Conservation (phyloP, 192 early-diverging fungal genomes). For the Dispira simplex region DNA sequence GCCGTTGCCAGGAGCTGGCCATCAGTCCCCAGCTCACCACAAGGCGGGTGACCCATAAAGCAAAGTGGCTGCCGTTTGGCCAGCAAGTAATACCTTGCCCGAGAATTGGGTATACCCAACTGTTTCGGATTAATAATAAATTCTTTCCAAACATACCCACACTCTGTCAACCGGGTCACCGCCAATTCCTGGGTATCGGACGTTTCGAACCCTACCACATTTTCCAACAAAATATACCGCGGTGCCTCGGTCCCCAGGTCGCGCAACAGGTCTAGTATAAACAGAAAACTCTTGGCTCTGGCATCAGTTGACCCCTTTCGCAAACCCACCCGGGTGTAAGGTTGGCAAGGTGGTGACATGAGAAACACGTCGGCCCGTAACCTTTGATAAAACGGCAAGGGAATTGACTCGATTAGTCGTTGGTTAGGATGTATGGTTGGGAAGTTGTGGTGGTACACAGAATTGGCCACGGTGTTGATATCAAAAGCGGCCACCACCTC, state of each 20-base stretch:
- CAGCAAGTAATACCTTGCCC: slow-evolving; percentile 60
- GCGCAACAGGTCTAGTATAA: slow-evolving; percentile 44
- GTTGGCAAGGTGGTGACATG: slow-evolving; percentile 76
- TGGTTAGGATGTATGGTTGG: slow-evolving; percentile 13
- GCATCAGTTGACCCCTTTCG: slow-evolving; percentile 53
- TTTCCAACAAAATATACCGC: slow-evolving; percentile 54
- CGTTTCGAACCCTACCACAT: slow-evolving; percentile 67
- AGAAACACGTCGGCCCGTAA: slow-evolving; percentile 55
- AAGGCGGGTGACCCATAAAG: slow-evolving; percentile 17
- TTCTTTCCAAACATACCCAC: slow-evolving; percentile 52
- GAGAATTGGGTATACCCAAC: slow-evolving; percentile 62
- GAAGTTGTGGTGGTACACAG: slow-evolving; percentile 53
- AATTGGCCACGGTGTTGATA: slow-evolving; percentile 84
- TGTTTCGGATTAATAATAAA: slow-evolving; percentile 59
- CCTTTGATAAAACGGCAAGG: slow-evolving; percentile 38
- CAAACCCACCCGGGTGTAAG: slow-evolving; percentile 56
- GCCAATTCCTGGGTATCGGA: slow-evolving; percentile 43
- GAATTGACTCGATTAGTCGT: slow-evolving; percentile 46
- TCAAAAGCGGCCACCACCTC: slow-evolving; percentile 81
- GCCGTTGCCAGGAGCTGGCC: slow-evolving; percentile 31
- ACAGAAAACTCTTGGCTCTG: slow-evolving; percentile 58
- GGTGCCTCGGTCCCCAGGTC: slow-evolving; percentile 33
- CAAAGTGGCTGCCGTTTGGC: slow-evolving; percentile 6
- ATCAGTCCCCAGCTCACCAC: slow-evolving; percentile 28
- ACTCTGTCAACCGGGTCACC: slow-evolving; percentile 30